Percentiles rank a stretch among this genome's conserved stretches.
phyloP scores from a whole-genome alignment of 2,329 filamentous ascomycete species.

The Blumeria graminis region DNA sequence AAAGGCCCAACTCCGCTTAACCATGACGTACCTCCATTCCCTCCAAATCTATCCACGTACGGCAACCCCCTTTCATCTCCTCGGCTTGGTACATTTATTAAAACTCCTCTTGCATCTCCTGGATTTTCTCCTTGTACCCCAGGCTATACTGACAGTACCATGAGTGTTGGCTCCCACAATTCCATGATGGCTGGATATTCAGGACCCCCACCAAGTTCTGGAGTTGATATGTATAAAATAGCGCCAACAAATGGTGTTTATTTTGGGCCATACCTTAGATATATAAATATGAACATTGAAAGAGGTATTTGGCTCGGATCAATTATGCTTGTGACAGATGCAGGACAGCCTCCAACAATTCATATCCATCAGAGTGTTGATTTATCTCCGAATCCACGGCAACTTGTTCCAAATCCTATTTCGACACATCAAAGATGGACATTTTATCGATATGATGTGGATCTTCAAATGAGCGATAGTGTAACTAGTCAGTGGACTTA shows the following conservation, averaged over 20 bases:
- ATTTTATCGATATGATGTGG: conserved; percentile 86
- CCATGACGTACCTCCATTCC: conserved; percentile 59
- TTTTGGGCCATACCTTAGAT: conserved; percentile 86
- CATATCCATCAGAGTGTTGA: conserved; percentile 82
- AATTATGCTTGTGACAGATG: conserved; percentile 79
- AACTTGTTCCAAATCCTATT: conserved; percentile 61
- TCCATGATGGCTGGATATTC: conserved; percentile 64
- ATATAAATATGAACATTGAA: conserved; percentile 93
- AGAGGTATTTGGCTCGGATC: conserved; percentile 78
- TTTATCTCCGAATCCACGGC: conserved; percentile 74
- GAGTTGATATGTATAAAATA: conserved; percentile 85
- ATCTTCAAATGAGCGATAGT: conserved; percentile 69
- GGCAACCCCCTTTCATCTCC: conserved; percentile 51
- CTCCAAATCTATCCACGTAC: conserved; percentile 50
- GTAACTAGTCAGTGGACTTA: conserved; percentile 83
- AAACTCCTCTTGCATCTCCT: conserved; percentile 51
- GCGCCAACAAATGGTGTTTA: conserved; percentile 90
- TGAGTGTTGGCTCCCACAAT: conserved; percentile 53
- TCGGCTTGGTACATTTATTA: conserved; percentile 27
- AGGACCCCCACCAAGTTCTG: conserved; percentile 67
- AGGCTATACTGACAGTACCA: conserved; percentile 64
- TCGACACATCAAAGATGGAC: conserved; percentile 81
- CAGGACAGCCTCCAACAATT: conserved; percentile 79
- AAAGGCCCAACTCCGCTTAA: conserved; percentile 82
- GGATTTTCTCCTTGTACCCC: conserved; percentile 64